These are phyloP conservation scores for Oryza meridionalis DNA, from an alignment of 176 grass and related monocot species.

Conservation along the genomic window DNA sequence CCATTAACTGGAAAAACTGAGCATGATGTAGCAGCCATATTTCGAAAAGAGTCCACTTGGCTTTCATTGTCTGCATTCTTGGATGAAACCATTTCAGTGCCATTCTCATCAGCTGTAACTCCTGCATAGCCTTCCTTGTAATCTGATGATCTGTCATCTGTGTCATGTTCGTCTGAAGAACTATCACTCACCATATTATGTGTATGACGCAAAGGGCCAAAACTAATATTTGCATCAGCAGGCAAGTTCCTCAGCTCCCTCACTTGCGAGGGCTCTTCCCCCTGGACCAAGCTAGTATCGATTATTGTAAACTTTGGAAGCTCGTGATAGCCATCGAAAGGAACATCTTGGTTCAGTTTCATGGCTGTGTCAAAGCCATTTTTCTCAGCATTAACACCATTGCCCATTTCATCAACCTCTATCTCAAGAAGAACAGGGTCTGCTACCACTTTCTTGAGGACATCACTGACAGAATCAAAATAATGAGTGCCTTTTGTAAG, in stretches of 20 bases:
- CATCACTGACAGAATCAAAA: constrained; percentile 91
- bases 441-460: constrained; percentile 71
- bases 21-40: constrained; percentile 24
- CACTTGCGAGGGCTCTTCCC: constrained; percentile 61
- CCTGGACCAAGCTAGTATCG: constrained; percentile 82
- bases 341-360: constrained; percentile 43
- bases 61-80: constrained; percentile 13
- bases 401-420: constrained; percentile 49
- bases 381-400: constrained; percentile 33
- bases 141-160: constrained; percentile 49
- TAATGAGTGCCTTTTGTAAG: constrained; percentile 83
- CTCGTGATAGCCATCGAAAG: constrained; percentile 55
- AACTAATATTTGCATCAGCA: constrained; percentile 52
- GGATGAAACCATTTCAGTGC: constrained; percentile 38
- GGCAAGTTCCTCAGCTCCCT: constrained; percentile 81
- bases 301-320: constrained; percentile 86
- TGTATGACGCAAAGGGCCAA: constrained; percentile 36
- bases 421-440: constrained; percentile 79
- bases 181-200: constrained; percentile 47
- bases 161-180: constrained; percentile 61
- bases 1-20: constrained; percentile 42
- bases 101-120: constrained; percentile 37
- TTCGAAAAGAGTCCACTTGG: constrained; percentile 23
- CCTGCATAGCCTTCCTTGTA: constrained; percentile 31
- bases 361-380: constrained; percentile 41